These are phyloP conservation scores for Phytophthora capsici DNA, from an alignment of 352 stramenopile genomes.

Conservation along the genomic window DNA sequence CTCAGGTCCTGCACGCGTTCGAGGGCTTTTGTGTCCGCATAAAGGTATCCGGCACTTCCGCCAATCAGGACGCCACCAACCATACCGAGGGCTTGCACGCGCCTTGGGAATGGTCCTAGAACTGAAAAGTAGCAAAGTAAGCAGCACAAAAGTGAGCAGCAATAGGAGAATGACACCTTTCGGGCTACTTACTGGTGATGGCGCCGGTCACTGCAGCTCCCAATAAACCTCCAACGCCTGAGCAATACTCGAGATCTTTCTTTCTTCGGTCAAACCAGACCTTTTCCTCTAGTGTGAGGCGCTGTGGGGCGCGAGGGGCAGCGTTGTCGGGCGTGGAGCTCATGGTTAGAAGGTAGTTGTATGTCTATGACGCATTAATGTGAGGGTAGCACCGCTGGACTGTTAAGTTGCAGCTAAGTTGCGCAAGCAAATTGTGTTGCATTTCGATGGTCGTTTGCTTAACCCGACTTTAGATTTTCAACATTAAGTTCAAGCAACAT, in stretches of 20 bases:
- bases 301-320: conserved; percentile 27
- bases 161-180: background rate
- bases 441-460: background rate
- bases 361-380: conserved; percentile 17
- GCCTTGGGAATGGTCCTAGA: conserved; percentile 70
- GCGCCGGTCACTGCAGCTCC: conserved; percentile 55
- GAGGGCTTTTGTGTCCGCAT: conserved; percentile 76
- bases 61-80: conserved; percentile 66
- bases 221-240: conserved; percentile 60
- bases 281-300: conserved; percentile 84
- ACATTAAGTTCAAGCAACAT: background rate
- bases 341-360: conserved; percentile 11
- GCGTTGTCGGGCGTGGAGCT: conserved; percentile 15
- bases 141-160: background rate
- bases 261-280: conserved; percentile 80
- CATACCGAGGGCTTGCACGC: conserved; percentile 68
- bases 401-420: conserved; percentile 4
- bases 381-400: conserved; percentile 1
- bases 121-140: conserved; percentile 35
- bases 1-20: conserved; percentile 79
- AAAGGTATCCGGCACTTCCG: conserved; percentile 64
- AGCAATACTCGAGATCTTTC: conserved; percentile 71
- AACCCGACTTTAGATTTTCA: no score
- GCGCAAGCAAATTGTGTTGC: conserved; percentile 1
- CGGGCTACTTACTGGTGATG: conserved; percentile 70